Conservation (phyloP, 768 basidiomycete species). For the Suillus brevipes region DNA sequence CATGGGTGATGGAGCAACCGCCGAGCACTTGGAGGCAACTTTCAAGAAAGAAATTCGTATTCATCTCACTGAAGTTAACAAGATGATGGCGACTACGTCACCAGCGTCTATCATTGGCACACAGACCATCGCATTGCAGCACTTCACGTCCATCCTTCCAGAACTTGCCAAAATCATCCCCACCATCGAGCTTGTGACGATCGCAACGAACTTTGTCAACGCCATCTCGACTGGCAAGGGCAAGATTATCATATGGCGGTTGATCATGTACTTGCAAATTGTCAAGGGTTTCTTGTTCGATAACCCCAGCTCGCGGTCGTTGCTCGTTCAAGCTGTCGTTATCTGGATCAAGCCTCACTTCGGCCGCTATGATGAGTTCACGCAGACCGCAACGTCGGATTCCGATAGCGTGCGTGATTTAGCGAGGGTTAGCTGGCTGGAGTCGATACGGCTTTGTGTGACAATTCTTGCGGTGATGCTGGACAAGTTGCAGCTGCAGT, state of each 20-base stretch:
- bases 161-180: conserved; percentile 81
- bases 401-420: conserved; percentile 65
- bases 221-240: conserved; percentile 76
- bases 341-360: conserved; percentile 96
- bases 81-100: conserved; percentile 80
- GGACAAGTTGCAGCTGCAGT: conserved; percentile 81
- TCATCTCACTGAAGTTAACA: conserved; percentile 79
- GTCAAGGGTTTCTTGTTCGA: conserved; percentile 89
- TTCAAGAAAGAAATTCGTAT: conserved; percentile 83
- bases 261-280: conserved; percentile 91
- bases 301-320: conserved; percentile 70
- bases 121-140: conserved; percentile 90
- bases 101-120: conserved; percentile 93
- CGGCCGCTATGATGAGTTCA: conserved; percentile 85
- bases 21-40: conserved; percentile 78
- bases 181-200: conserved; percentile 80
- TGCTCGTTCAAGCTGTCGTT: conserved; percentile 84
- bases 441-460: conserved; percentile 85
- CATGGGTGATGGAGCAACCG: conserved; percentile 77
- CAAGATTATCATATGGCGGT: conserved; percentile 89
- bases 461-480: conserved; percentile 88
- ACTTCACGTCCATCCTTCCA: conserved; percentile 90
- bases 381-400: conserved; percentile 62
- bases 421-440: conserved; percentile 85
- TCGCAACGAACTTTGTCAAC: conserved; percentile 86